Conservation (phyloP, 805 yeast species). For the Candida ficus region DNA sequence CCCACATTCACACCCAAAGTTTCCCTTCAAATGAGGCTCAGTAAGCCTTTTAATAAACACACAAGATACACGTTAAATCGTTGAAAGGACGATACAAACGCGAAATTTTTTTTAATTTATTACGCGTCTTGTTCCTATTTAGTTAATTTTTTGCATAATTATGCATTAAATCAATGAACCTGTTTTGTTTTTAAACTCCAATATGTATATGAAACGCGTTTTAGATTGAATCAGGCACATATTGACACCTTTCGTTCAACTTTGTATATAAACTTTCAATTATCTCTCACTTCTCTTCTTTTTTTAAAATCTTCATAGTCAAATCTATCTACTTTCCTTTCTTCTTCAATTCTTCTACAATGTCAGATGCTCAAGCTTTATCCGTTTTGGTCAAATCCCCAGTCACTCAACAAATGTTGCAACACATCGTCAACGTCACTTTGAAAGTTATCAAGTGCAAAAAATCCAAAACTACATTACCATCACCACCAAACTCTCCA, state of each 20-base stretch:
- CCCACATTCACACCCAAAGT: too few species aligned
- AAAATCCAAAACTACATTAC: constrained; percentile 26
- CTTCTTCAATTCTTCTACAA: constrained; percentile 8
- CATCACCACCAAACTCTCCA: constrained; percentile 32
- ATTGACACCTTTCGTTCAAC: not conserved
- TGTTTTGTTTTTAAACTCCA: not conserved
- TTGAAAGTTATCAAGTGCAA: constrained; percentile 64
- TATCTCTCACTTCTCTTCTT: not conserved
- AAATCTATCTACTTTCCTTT: not conserved
- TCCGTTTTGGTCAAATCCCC: constrained; percentile 57
- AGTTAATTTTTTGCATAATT: not conserved
- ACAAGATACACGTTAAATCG: too few species aligned
- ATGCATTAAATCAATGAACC: not conserved
- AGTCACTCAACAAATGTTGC: constrained; percentile 70
- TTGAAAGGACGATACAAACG: not conserved
- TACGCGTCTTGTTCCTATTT: not conserved
- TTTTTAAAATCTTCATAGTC: too few species aligned
- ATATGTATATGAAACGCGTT: constrained; percentile 6
- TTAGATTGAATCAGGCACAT: constrained; percentile 1
- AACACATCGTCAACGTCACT: constrained; percentile 59
- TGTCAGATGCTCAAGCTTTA: constrained; percentile 54
- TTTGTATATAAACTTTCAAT: not conserved
- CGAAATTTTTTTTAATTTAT: not conserved
- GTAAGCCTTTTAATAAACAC: too few species aligned
- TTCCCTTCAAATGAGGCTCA: too few species aligned